Evolutionary conservation across 192 early-diverging fungal species (phyloP), one percentile per base, ranked within the genome.

Genomic region (Mortierella antarctica): DNA sequence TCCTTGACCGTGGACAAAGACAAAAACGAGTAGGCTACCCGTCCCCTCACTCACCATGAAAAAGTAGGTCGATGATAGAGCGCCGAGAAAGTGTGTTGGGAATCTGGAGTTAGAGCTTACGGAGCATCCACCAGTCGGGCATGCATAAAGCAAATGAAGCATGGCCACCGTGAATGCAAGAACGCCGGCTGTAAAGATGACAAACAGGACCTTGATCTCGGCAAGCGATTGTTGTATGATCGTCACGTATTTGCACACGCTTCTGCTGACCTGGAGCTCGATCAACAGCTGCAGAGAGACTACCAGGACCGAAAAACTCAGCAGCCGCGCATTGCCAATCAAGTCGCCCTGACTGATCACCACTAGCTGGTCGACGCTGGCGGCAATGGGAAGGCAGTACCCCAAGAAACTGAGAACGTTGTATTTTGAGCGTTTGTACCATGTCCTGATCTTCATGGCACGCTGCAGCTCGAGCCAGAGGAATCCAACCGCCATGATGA

Each of bases 61-160:
- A 48, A 76, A 76, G 44, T 69, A 76, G 0, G 67, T 70, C 12
- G 74, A 59, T 7, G 67, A 63, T 2, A 76, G 52, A 10, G 74
- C 74, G 21, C 54, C 54, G 6, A 76, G 47, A 31, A 63, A 64
- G 18, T 69, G 40, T 7, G 44, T 50, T 4, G 74, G 74, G 54
- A 54, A 76, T 0, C 46, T 18, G 6, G n/a, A 55, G 21, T 1
- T 15, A 6, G 48, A 17, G 9, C 31, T 31, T 3, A 31, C 31
- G 41, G 57, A 23, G 46, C 64, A 58, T 11, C 48, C 13, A 12
- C 40, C 61, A 2, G 15, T 18, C 4, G 39, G 15, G 17, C 47
- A 59, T 17, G 56, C 56, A 13, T 53, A 54, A 8, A 73, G 57
- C 13, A 73, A 23, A 17, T 73, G 71, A 12, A 73, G 18, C 40